Percentiles rank a stretch among this genome's conserved stretches.
These are phyloP conservation scores for Phaeophleospora eucalypticola DNA, from an alignment of 2,329 filamentous ascomycete genomes.

Conservation along the genomic window DNA sequence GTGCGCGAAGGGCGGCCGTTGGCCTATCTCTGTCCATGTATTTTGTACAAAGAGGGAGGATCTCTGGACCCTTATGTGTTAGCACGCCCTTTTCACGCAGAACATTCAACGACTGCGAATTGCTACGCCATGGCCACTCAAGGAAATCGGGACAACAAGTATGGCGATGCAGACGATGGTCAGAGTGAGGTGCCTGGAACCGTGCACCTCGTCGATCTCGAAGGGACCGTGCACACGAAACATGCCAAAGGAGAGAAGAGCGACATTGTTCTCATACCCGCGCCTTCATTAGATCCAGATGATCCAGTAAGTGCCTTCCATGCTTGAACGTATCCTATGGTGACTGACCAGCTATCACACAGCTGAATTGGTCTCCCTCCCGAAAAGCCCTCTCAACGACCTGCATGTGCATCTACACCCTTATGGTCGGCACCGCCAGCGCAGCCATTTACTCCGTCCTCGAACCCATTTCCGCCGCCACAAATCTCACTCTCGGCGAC, in stretches of 20 bases:
- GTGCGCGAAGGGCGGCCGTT: not conserved
- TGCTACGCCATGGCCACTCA: not conserved
- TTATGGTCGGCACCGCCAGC: slow-evolving; percentile 47
- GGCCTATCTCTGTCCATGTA: not conserved
- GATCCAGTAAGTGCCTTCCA: slow-evolving; percentile 18
- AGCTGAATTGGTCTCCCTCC: slow-evolving; percentile 31
- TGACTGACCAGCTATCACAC: not conserved
- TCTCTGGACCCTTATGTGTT: too few species aligned
- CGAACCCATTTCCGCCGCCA: slow-evolving; percentile 45
- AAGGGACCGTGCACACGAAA: slow-evolving; percentile 35
- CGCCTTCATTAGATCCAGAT: slow-evolving; percentile 42
- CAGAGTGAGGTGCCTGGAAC: slow-evolving; percentile 34
- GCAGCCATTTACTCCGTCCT: slow-evolving; percentile 51
- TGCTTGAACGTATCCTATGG: not conserved
- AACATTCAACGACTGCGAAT: too few species aligned
- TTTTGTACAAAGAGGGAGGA: not conserved
- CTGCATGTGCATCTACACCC: slow-evolving; percentile 44
- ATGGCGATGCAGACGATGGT: not conserved
- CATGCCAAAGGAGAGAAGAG: slow-evolving; percentile 35
- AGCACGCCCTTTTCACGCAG: too few species aligned
- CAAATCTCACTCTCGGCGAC: slow-evolving; percentile 42
- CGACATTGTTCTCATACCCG: slow-evolving; percentile 42
- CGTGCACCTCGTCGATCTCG: slow-evolving; percentile 41
- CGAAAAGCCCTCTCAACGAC: slow-evolving; percentile 42
- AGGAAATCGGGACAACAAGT: too few species aligned